phyloP scores from a whole-genome alignment of 345 rosid genomes.

The Combretum micranthum region DNA sequence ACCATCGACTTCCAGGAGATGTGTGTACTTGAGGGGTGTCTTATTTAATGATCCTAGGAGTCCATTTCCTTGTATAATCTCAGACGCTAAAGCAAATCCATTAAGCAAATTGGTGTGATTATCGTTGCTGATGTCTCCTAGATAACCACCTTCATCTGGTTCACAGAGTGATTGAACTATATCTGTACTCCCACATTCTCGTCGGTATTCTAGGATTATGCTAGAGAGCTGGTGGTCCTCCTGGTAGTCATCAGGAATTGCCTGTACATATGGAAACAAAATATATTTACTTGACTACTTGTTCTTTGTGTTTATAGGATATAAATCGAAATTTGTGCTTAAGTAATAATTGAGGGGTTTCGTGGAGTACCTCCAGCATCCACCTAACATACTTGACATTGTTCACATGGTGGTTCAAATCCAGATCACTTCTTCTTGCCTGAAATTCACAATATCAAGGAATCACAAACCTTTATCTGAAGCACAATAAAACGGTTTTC shows the following conservation, averaged over 20 bases:
- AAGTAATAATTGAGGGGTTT: background rate
- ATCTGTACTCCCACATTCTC: slow-evolving; percentile 54
- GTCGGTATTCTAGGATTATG: slow-evolving; percentile 43
- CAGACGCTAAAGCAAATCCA: slow-evolving; percentile 33
- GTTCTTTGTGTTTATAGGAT: background rate
- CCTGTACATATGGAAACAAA: slow-evolving; percentile 21
- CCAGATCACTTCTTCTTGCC: slow-evolving; percentile 57
- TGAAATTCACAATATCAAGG: slow-evolving; percentile 3
- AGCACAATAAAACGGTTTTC: background rate
- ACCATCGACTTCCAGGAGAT: slow-evolving; percentile 38
- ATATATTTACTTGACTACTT: background rate
- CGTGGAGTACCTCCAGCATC: slow-evolving; percentile 58
- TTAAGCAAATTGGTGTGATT: slow-evolving; percentile 16
- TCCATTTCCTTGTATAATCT: slow-evolving; percentile 37
- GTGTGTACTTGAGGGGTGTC: slow-evolving; percentile 34
- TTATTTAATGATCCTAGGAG: slow-evolving; percentile 25
- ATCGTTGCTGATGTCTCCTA: slow-evolving; percentile 11
- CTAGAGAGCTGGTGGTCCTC: slow-evolving; percentile 39
- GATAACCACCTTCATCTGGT: slow-evolving; percentile 39
- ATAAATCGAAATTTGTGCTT: background rate
- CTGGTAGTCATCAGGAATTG: slow-evolving; percentile 43
- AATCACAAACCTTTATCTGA: too few relatives aligned
- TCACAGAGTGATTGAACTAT: slow-evolving; percentile 50
- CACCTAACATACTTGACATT: slow-evolving; percentile 66
- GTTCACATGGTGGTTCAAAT: slow-evolving; percentile 73